A percentile compares a stretch with the other conserved stretches of the same genome.
Evolutionary conservation across 352 stramenopile genomes (phyloP).

Genomic region (Phytophthora uliginosa): DNA sequence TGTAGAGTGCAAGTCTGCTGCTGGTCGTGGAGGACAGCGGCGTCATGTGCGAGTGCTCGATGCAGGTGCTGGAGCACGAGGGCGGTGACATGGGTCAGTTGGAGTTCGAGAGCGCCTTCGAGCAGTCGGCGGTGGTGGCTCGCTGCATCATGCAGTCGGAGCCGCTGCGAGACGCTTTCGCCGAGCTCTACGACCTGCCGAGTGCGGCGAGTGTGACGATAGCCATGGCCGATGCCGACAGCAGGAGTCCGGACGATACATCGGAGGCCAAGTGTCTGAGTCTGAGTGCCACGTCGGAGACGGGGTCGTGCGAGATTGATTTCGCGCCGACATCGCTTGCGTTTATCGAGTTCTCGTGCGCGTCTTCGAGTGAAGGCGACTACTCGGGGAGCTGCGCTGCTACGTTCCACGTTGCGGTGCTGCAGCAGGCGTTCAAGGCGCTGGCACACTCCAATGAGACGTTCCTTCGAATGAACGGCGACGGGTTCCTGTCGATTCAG

Average conservation of each 20-base stretch:
- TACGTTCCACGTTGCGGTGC: conserved; percentile 84
- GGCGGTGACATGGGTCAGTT: conserved; percentile 72
- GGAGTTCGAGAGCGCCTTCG: conserved; percentile 86
- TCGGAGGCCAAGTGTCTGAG: conserved; percentile 54
- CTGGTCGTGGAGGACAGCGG: conserved; percentile 86
- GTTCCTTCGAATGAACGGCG: conserved; percentile 84
- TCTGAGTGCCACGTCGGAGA: conserved; percentile 78
- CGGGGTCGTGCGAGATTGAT: conserved; percentile 84
- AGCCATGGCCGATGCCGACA: conserved; percentile 57
- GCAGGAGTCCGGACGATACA: conserved; percentile 19
- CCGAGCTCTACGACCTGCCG: conserved; percentile 86
- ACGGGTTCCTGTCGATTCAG: conserved; percentile 87
- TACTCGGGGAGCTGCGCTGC: conserved; percentile 44
- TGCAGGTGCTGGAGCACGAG: conserved; percentile 86
- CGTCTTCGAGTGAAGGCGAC: conserved; percentile 23
- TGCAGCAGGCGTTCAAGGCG: conserved; percentile 87
- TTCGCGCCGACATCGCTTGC: conserved; percentile 75
- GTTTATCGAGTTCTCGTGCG: conserved; percentile 88
- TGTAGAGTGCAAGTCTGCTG: conserved; percentile 64
- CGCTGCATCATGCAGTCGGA: conserved; percentile 89
- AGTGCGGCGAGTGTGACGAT: conserved; percentile 85
- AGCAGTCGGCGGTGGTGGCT: conserved; percentile 76
- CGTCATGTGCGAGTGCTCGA: conserved; percentile 87
- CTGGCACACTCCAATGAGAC: conserved; percentile 82
- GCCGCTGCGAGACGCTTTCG: conserved; percentile 82